Evolutionary conservation across 495 filamentous ascomycete species (phyloP).

Genomic region (Saxispiralis lemnorum): DNA sequence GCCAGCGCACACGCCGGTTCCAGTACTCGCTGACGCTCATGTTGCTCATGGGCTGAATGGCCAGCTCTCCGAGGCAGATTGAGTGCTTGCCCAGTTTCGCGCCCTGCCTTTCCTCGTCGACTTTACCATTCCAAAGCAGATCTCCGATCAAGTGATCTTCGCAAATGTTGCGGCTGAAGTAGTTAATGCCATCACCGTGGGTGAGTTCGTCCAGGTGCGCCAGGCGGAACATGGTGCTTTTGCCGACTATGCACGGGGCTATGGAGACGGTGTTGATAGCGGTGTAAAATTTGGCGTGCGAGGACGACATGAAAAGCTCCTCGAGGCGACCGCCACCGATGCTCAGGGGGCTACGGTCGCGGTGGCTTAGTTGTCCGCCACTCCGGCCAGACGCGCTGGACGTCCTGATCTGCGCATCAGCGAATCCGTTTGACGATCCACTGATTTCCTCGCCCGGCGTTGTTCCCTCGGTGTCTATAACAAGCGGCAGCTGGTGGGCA

Average conservation of each 20-base stretch:
- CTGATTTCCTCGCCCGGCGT: conserved; percentile 1
- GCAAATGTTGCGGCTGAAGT: conserved; percentile 90
- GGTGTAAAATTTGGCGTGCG: conserved; percentile 95
- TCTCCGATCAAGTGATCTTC: conserved; percentile 95
- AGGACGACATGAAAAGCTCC: conserved; percentile 81
- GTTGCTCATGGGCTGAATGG: conserved; percentile 70
- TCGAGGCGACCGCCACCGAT: conserved; percentile 70
- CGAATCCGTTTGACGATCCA: conserved; percentile 5
- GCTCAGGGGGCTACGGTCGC: conserved; percentile 13
- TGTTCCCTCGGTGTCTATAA: conserved; percentile 39
- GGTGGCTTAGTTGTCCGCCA: neutral
- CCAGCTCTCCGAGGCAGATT: conserved; percentile 67
- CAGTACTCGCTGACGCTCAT: conserved; percentile 69
- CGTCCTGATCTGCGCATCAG: neutral
- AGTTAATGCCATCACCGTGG: conserved; percentile 55
- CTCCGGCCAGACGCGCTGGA: neutral
- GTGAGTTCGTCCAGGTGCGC: conserved; percentile 76
- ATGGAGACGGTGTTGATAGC: conserved; percentile 87
- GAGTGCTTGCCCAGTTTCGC: conserved; percentile 51
- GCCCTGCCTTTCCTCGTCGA: conserved; percentile 28
- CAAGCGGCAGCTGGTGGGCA: conserved; percentile 83
- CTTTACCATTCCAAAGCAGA: conserved; percentile 53
- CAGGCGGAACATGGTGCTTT: conserved; percentile 94
- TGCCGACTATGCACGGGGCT: conserved; percentile 88
- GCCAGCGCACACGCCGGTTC: conserved; percentile 72